A percentile compares a stretch with the other conserved stretches of the same genome.
Conservation (phyloP, 2,329 filamentous ascomycete species). For the Microcyclosporella mali region DNA sequence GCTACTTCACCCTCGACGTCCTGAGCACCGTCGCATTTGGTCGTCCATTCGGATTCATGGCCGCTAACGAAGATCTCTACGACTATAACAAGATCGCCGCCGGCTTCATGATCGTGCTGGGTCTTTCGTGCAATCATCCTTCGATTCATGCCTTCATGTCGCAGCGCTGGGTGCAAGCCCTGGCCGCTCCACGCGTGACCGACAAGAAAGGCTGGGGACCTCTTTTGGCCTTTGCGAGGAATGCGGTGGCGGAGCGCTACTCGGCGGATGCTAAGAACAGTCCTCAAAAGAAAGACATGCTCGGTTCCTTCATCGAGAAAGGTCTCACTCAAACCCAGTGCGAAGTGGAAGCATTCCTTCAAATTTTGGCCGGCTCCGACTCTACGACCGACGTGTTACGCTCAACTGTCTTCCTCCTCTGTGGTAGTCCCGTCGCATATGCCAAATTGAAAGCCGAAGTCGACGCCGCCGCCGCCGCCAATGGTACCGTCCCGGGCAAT, state of each 20-base stretch:
- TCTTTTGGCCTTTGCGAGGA: constrained; percentile 21
- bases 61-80: constrained; percentile 42
- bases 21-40: constrained; percentile 8
- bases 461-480: constrained; percentile 26
- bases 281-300: constrained; percentile 41
- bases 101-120: constrained; percentile 21
- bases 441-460: constrained; percentile 44
- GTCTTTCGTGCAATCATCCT: constrained; percentile 21
- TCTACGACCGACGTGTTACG: constrained; percentile 50
- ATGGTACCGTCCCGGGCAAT: background rate
- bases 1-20: constrained; percentile 8
- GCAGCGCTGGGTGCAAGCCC: constrained; percentile 17
- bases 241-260: constrained; percentile 24
- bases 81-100: constrained; percentile 21
- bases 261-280: constrained; percentile 17
- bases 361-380: constrained; percentile 50
- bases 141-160: constrained; percentile 20
- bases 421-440: constrained; percentile 42
- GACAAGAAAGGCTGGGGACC: constrained; percentile 26
- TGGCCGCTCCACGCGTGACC: constrained; percentile 23
- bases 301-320: constrained; percentile 44
- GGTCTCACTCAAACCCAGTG: constrained; percentile 34
- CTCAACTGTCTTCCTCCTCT: constrained; percentile 44
- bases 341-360: constrained; percentile 37
- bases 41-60: constrained; percentile 39